Evolutionary conservation across 768 basidiomycete genomes (phyloP).

Genomic region (Hericium coralloides): DNA sequence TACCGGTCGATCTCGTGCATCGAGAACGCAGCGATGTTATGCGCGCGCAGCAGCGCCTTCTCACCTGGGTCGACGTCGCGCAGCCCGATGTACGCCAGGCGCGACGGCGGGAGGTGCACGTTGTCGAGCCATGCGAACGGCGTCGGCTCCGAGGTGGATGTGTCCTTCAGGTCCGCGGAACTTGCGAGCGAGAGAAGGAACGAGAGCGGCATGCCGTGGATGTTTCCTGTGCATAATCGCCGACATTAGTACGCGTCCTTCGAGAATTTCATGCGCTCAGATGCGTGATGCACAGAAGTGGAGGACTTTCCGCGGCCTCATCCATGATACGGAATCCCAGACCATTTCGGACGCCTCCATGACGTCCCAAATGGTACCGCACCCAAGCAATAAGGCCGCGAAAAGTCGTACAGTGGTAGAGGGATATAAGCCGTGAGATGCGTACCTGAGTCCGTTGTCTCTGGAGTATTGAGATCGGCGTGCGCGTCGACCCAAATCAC

Average conservation of each 20-base stretch:
- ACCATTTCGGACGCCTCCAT: too few relatives aligned
- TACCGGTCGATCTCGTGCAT: slow-evolving; percentile 66
- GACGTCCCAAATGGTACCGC: too few relatives aligned
- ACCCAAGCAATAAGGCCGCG: too few relatives aligned
- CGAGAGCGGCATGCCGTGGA: slow-evolving; percentile 97
- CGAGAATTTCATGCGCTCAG: not conserved
- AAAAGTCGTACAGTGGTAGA: too few relatives aligned
- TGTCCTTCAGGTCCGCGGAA: slow-evolving; percentile 2
- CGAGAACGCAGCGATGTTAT: slow-evolving; percentile 63
- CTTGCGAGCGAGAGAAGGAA: slow-evolving; percentile 53
- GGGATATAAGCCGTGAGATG: not conserved
- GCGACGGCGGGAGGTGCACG: slow-evolving; percentile 49
- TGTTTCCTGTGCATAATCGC: slow-evolving; percentile 54
- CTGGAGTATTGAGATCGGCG: slow-evolving; percentile 89
- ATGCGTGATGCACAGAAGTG: not conserved
- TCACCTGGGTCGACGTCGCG: slow-evolving; percentile 89
- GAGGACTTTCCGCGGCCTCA: too few relatives aligned
- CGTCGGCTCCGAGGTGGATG: not conserved
- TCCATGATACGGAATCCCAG: too few relatives aligned
- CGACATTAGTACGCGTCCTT: not conserved
- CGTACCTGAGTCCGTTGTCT: slow-evolving; percentile 68
- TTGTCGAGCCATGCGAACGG: slow-evolving; percentile 54
- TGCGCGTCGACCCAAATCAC: slow-evolving; percentile 98
- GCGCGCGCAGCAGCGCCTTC: slow-evolving; percentile 78
- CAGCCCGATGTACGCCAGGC: slow-evolving; percentile 94